Evolutionary conservation across 345 rosid genomes (phyloP), one percentile per base, ranked within the genome.

Genomic region (Aurinia saxatilis): DNA sequence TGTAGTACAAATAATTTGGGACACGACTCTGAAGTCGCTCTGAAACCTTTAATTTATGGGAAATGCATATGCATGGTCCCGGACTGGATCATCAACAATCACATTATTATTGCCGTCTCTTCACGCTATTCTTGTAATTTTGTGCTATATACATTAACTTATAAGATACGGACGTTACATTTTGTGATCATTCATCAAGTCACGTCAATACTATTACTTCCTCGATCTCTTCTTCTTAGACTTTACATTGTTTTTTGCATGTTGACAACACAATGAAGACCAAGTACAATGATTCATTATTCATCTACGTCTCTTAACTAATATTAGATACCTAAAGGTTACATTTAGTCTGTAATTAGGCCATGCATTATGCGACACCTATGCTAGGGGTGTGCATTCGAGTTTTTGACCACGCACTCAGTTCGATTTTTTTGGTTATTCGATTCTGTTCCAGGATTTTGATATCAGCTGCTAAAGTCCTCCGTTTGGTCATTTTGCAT

Each of bases 31-130:
- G 51, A 45, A 53, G 31, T 27, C 31, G 3, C 5, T 27, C 31
- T 27, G 31, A 27, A 27, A 27, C 31, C 5, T 27, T 34, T 8
- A 53, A 54, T 35, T 15, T 17, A 40, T 61, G 67, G 63, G 25
- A 21, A 21, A 21, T n/a, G n/a, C n/a, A n/a, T n/a, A n/a, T n/a
- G 27, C 60, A 61, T 70, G 74, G 74, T 70, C 69, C 74, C 64
- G 46, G n/a, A 6, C 18, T 55, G 57, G 54, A 62, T 63, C 63
- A 62, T 53, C 57, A 63, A 15, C 29, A 44, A 23, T 70, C 68
- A 62, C 64, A 70, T 70, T 55, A 63, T 55, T 70, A 39, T 63
- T 70, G 68, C 69, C 68, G 58, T 55, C 57, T 47, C 63, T 63
- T 70, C 64, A 62, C 74, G 64, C 54, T 55, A 39, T 57, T 70